Evolutionary conservation across 257 asterid genomes (phyloP).

Genomic region (Fraxinus pennsylvanica): DNA sequence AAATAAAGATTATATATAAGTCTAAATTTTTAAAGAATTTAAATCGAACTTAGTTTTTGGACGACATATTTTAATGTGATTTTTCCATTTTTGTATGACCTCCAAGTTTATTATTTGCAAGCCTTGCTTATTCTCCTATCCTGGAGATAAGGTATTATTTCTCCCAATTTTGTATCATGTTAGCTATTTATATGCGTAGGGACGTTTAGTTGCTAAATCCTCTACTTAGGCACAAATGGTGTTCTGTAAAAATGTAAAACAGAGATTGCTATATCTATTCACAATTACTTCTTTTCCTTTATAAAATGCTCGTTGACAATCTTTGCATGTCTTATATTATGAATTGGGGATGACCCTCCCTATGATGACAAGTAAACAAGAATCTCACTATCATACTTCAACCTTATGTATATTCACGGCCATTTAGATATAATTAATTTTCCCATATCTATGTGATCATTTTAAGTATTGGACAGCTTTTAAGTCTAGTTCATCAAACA

Average conservation of each 20-base stretch:
- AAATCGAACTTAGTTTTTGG: neutral
- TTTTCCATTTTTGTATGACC: neutral
- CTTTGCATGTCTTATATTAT: slow-evolving; percentile 37
- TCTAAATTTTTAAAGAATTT: no score
- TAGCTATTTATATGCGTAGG: neutral
- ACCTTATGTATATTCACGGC: neutral
- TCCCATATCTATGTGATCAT: no score
- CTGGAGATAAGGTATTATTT: neutral
- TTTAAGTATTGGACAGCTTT: no score
- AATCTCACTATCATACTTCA: slow-evolving; percentile 20
- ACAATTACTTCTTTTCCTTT: neutral
- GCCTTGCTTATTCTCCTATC: neutral
- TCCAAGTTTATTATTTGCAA: no score
- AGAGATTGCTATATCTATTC: neutral
- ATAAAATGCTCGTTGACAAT: neutral
- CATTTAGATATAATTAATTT: no score
- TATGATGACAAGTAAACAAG: slow-evolving; percentile 60
- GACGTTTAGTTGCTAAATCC: neutral
- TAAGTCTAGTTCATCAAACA: no score
- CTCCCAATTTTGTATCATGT: neutral
- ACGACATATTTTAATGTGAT: neutral
- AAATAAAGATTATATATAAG: no score
- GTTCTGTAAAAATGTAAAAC: neutral
- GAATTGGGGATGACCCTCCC: slow-evolving; percentile 89
- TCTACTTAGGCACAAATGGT: neutral